Evolutionary conservation across 163 green algal genomes (phyloP), one percentile per base, ranked within the genome.

Genomic region (Trebouxia gelatinosa): DNA sequence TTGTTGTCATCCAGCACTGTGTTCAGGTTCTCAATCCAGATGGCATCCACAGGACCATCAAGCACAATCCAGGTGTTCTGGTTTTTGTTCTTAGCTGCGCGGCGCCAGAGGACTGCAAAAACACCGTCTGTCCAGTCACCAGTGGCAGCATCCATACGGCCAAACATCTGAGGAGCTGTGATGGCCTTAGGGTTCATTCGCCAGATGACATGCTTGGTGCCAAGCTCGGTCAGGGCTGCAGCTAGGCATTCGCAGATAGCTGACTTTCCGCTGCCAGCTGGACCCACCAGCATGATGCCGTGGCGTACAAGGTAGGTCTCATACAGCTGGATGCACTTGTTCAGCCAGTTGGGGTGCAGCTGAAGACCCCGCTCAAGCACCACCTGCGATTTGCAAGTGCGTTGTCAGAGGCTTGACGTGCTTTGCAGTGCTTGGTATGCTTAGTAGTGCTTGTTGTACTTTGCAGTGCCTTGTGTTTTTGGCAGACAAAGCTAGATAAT

Each of bases 1-100:
- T 91, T 93, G 85, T 95, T 96, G 83, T 96, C 91, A 65, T 96
- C 91, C 35, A 95, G 86, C 38, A 95, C 87, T 28, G 95, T 98
- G 87, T 98, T 98, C 51, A 98, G 87, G 84, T 98, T 98, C 88
- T 98, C 95, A 79, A 98, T 98, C 95, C 95, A 98, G 80, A 98
- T 97, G 58, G 94, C 94, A 67, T 98, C 95, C 66, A 98, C 94
- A 16, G 94, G 95, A 4, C 95, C 95, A 79, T 98, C 95, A 51
- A 98, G 92, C 75, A 98, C 93, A 66, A 98, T 98, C 93, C 92
- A 97, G 6, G 94, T 98, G 87, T 95, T 93, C 80, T 97, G 92
- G 84, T 93, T 93, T 87, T 96, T 97, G 84, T 94, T 93, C 78
- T 88, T 89, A 66, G 95, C 90, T 37, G 95, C 95, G 58, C 92